phyloP scores from a whole-genome alignment of 1,284 basidiomycete genomes.

The Ganoderma sinense region DNA sequence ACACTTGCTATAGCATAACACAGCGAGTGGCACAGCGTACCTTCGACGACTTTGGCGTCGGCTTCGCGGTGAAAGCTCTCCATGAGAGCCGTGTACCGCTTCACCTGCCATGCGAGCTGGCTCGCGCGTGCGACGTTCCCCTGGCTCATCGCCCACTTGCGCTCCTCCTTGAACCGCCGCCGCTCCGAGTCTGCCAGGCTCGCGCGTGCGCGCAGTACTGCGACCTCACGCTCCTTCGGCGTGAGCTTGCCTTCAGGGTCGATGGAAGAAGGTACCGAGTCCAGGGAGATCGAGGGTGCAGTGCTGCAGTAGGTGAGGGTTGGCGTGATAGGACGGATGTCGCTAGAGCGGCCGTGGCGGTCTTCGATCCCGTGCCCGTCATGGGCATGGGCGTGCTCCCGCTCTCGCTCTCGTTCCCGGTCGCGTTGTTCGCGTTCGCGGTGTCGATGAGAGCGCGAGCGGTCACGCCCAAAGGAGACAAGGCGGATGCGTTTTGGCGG shows the following conservation, averaged over 20 bases:
- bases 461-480: constrained; percentile 37
- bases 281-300: constrained; percentile 43
- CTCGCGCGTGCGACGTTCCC: constrained; percentile 75
- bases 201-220: constrained; percentile 73
- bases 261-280: constrained; percentile 65
- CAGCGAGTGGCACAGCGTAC: constrained; percentile 44
- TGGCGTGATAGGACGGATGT: constrained; percentile 38
- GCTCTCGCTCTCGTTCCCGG: constrained; percentile 29
- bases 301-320: constrained; percentile 39
- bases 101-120: constrained; percentile 83
- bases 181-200: constrained; percentile 83
- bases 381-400: constrained; percentile 8
- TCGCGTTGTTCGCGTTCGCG: constrained; percentile 29
- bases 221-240: constrained; percentile 74
- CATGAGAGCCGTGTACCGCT: constrained; percentile 78
- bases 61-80: constrained; percentile 82
- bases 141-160: constrained; percentile 82
- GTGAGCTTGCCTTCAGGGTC: constrained; percentile 64
- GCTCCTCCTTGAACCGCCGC: constrained; percentile 81
- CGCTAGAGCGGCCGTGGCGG: constrained; percentile 33
- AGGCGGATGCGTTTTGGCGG: constrained; percentile 40
- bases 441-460: constrained; percentile 29
- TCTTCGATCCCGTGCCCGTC: constrained; percentile 19
- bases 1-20: too few species aligned
- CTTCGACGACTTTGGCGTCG: constrained; percentile 73